Evolutionary conservation across 2,329 filamentous ascomycete genomes (phyloP).

Genomic region (Pleomassaria siparia): DNA sequence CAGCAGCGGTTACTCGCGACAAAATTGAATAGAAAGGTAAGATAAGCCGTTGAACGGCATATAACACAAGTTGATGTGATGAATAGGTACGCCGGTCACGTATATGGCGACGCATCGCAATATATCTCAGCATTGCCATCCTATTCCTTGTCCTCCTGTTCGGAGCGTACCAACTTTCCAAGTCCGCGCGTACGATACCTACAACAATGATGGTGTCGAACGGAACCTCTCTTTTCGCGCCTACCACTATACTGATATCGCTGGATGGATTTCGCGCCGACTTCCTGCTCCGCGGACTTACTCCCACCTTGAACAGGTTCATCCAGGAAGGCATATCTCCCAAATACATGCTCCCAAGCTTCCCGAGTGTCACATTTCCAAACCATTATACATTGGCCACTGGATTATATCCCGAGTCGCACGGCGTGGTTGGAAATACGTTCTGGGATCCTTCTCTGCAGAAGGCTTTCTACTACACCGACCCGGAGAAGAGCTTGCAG

Average conservation of each 20-base stretch:
- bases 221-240: constrained; percentile 83
- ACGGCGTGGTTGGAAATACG: constrained; percentile 89
- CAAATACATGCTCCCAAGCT: constrained; percentile 89
- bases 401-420: constrained; percentile 86
- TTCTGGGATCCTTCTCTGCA: constrained; percentile 84
- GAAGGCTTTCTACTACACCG: constrained; percentile 86
- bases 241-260: constrained; percentile 91
- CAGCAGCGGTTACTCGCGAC: constrained; percentile 56
- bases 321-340: constrained; percentile 84
- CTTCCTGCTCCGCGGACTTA: constrained; percentile 80
- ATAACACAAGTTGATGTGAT: constrained; percentile 40
- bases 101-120: constrained; percentile 42
- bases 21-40: constrained; percentile 44
- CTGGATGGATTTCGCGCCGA: constrained; percentile 95
- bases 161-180: constrained; percentile 59
- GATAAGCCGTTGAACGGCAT: constrained; percentile 1
- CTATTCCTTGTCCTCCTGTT: constrained; percentile 59
- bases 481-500: constrained; percentile 73
- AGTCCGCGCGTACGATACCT: constrained; percentile 17
- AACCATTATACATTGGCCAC: constrained; percentile 92
- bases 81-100: constrained; percentile 33
- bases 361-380: constrained; percentile 94
- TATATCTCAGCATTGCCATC: constrained; percentile 50
- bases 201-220: constrained; percentile 59
- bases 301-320: constrained; percentile 77